These are phyloP conservation scores for Magnolia sinica DNA, from an alignment of 164 flowering plant species.

Conservation along the genomic window DNA sequence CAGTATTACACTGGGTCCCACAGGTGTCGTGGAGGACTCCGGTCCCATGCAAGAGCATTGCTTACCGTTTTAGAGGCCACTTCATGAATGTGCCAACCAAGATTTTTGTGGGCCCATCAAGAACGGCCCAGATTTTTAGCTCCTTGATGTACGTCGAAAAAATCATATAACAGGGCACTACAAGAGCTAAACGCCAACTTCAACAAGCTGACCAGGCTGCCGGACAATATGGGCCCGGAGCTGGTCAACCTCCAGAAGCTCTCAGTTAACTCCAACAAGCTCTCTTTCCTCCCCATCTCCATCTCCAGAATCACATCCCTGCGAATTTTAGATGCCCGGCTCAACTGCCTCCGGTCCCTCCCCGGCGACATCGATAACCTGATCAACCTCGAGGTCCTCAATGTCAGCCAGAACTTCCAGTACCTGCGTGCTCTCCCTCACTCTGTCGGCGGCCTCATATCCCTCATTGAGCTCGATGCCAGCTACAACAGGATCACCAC, in stretches of 20 bases:
- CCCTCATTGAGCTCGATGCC: conserved; percentile 73
- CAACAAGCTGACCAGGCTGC: conserved; percentile 70
- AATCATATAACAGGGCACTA: conserved; percentile 37
- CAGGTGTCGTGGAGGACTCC: too few relatives aligned
- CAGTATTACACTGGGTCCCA: too few relatives aligned
- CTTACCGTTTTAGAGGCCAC: too few relatives aligned
- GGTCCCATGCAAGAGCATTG: too few relatives aligned
- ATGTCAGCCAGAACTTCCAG: conserved; percentile 90
- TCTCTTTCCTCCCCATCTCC: conserved; percentile 58
- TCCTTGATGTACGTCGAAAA: not conserved
- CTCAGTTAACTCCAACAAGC: conserved; percentile 82
- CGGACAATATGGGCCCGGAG: conserved; percentile 78
- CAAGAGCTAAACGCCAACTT: conserved; percentile 91
- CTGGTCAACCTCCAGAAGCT: conserved; percentile 66
- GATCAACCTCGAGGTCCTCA: conserved; percentile 64
- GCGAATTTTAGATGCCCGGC: conserved; percentile 67
- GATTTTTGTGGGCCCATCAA: too few relatives aligned
- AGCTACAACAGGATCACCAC: conserved; percentile 72
- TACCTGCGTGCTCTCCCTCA: conserved; percentile 61
- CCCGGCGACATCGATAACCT: conserved; percentile 84
- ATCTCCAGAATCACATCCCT: conserved; percentile 60
- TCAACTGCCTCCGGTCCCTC: conserved; percentile 72
- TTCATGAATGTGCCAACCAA: too few relatives aligned
- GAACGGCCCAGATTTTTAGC: too few relatives aligned
- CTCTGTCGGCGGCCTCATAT: conserved; percentile 74